Evolutionary conservation across 2,329 filamentous ascomycete genomes (phyloP), one percentile per base, ranked within the genome.

Genomic region (Beauveria sp.): DNA sequence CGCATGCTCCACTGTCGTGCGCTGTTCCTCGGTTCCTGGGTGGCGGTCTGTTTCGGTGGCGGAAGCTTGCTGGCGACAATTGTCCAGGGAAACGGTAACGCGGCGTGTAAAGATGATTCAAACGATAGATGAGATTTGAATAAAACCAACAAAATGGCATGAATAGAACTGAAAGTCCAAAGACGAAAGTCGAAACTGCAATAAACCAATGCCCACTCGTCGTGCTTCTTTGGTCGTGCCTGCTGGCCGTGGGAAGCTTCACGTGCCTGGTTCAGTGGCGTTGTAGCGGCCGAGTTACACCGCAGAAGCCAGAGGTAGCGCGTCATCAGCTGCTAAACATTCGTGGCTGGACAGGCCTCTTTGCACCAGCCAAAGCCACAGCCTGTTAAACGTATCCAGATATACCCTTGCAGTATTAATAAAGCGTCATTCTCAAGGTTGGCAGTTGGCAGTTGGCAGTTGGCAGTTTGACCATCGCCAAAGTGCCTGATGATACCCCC

Each of bases 1-100:
- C 53, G 12, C n/a, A 14, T 49, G 43, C 43, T 58, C 55, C 55
- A 58, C 55, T 28, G 20, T 34, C 55, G 40, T 46, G 55, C 45
- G 55, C 43, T 40, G 55, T 49, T 58, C 55, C 55, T 58, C 55
- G 55, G 55, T 58, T 38, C 54, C 54, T 57, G 28, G 34, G 3
- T 28, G 26, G 43, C 16, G 28, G 55, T 24, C 30, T 58, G 55
- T n/a, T 28, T 57, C 40, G 26, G 54, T 45, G 54, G 28, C 43
- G 40, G 28, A 8, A 22, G 20, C 30, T 49, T 45, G 42, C 26
- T 46, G n/a, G n/a, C 3, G 14, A 56, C 12, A 7, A 20, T 18
- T 22, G 14, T 28, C 9, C 12, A 5, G 3, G 34, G 34, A 10
- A 16, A 42, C 1, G 30, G 20, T 3, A 54, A 42, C 4, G 5